phyloP scores from a whole-genome alignment of 129 eudicot species.

The Escallonia rubra region DNA sequence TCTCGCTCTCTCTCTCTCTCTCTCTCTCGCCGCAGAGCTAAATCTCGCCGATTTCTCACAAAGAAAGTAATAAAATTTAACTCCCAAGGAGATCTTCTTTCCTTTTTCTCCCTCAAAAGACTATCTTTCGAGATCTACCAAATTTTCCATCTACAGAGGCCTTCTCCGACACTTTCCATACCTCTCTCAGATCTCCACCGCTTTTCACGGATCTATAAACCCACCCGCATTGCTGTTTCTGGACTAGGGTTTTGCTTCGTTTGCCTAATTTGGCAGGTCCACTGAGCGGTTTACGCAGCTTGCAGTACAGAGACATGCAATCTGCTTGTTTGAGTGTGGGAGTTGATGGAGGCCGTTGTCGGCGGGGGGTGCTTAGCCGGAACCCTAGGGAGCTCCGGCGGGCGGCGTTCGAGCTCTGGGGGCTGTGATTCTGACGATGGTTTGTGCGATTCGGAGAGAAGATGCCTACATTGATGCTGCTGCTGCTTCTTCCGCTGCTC shows the following conservation, averaged over 20 bases:
- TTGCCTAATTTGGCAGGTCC: not conserved
- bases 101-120: conserved; percentile 1
- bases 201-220: conserved; percentile 49
- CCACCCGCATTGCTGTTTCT: conserved; percentile 38
- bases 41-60: conserved; percentile 10
- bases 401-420: conserved; percentile 12
- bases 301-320: conserved; percentile 13
- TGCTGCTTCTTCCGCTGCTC: conserved; percentile 36
- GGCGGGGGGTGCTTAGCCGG: conserved; percentile 19
- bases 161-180: not conserved
- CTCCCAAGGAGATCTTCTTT: conserved; percentile 17
- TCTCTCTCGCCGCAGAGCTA: conserved; percentile 19
- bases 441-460: conserved; percentile 38
- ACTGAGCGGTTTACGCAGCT: not conserved
- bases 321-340: conserved; percentile 8
- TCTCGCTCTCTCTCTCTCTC: conserved; percentile 19
- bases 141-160: not conserved
- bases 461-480: conserved; percentile 46
- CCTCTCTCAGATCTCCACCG: conserved; percentile 22
- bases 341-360: conserved; percentile 31
- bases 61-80: not conserved
- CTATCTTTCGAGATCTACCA: conserved; percentile 15
- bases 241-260: conserved; percentile 25
- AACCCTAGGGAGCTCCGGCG: conserved; percentile 41
- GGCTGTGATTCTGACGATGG: conserved; percentile 37